A percentile compares a stretch with the other conserved stretches of the same genome.
Conservation (phyloP, 1,139 yeast species). For the Zygotorulaspora mrakii region DNA sequence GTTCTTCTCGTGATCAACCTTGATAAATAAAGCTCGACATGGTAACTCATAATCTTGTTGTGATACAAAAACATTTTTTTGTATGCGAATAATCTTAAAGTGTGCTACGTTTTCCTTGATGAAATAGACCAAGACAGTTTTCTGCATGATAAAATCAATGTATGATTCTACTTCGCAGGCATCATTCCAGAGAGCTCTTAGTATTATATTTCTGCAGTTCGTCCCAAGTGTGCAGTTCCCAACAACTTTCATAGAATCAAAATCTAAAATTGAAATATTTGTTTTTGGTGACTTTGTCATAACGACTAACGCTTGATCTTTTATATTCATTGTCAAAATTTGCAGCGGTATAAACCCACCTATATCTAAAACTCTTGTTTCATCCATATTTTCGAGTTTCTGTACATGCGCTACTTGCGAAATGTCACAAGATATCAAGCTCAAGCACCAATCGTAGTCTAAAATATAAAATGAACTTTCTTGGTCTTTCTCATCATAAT, state of each 20-base stretch:
- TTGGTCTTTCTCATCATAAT: background rate
- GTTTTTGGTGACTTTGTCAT: background rate
- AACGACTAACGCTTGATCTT: constrained; percentile 3
- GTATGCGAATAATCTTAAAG: constrained; percentile 5
- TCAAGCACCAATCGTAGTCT: constrained; percentile 5
- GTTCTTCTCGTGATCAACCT: background rate
- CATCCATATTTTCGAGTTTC: background rate
- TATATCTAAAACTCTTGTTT: constrained; percentile 4
- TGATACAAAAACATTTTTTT: constrained; percentile 1
- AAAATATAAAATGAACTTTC: constrained; percentile 4
- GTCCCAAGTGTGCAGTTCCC: background rate
- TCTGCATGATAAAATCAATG: constrained; percentile 1
- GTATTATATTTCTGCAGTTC: constrained; percentile 4
- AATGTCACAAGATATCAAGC: background rate
- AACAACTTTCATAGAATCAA: constrained; percentile 3
- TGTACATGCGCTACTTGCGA: background rate
- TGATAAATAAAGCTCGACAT: constrained; percentile 1
- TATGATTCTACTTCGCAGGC: background rate
- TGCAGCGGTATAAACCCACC: constrained; percentile 9
- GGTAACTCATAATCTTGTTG: constrained; percentile 1
- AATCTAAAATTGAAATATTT: constrained; percentile 7
- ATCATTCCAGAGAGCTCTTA: constrained; percentile 5
- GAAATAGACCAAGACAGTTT: constrained; percentile 5
- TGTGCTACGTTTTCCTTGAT: constrained; percentile 2
- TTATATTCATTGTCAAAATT: constrained; percentile 1